Base-by-base conservation (phyloP, 495 filamentous ascomycete species). In the Tricharina praecox region DNA sequence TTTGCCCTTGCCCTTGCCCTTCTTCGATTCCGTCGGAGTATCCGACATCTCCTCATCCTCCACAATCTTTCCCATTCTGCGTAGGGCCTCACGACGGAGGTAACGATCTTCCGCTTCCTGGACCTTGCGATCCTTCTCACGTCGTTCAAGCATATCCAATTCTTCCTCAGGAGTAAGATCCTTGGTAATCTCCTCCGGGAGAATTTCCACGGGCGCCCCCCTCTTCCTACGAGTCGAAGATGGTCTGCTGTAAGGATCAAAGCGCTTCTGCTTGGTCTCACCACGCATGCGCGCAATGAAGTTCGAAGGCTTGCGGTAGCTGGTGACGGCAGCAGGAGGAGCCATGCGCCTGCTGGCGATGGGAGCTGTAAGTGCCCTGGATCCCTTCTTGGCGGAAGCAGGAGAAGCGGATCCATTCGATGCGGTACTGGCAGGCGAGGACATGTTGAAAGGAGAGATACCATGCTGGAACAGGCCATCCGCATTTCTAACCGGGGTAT, bases 261-360 rank as follows among this genome's bases (percentile, higher is more conserved):
- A 59, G 13, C 56, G 56, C 4, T 50, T 44, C 3, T 47, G 36
- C 30, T 48, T 58, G 20, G 48, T 53, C 3, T 48, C 48, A 3
- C 50, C 48, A 13, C 50, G 45, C 56, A 59, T 59, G 18, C 56
- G 56, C 16, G 53, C 55, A 25, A 59, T 59, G 11, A 59, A 59
- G 24, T 59, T 59, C 15, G 53, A 51, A 15, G 53, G 53, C 32
- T 44, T 46, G 15, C 55, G 50, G 13, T 38, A 48, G 24, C 47
- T 55, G 4, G 9, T 10, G 4, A 13, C 7, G 16, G 7, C 23
- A 30, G 49, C 30, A 19, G 49, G 24, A 26, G 49, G 26, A 15
- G 34, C 13, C 16, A 37, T 47, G 13, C 49, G 49, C 15, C 18
- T 19, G n/a, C 30, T n/a, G 11, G 7, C 16, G 9, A 25, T 45